Evolutionary conservation across 768 basidiomycete genomes (phyloP), one percentile per base, ranked within the genome.

Genomic region (Termitomyces heimii): DNA sequence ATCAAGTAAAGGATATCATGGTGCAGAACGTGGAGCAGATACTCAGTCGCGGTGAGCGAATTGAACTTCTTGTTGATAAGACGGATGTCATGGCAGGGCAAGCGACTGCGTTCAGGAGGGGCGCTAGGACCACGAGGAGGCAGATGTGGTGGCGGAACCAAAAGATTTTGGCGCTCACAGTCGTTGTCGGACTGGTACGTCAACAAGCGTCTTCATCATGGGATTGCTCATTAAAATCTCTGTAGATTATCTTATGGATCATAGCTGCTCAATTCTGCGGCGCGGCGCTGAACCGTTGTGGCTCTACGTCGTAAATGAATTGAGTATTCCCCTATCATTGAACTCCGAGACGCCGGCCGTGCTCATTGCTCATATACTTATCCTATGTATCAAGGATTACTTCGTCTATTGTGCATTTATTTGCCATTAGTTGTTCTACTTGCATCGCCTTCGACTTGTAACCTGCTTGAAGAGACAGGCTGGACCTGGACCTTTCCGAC

Each of bases 1-100:
- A 85, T 59, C 90, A 92, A 63, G 91, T 97, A 47, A 98, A 97
- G 70, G 88, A 94, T 65, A 92, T 97, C 72, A 96, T 97, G 94
- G 95, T 98, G 51, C 92, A 98, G 72, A 98, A 98, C 69, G 95
- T 98, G 61, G 94, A 98, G 73, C 91, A 94, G 70, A 96, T 98
- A 61, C 82, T 99, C 42, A 88, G 84, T 53, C 81, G 97, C 37
- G 97, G 97, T 24, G 97, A 99, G 71, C 81, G 97, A 53, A 92
- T 99, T 63, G 96, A 98, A 69, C 79, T 98, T 18, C 81, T 99
- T 52, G 91, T 98, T 31, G 94, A 98, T 75, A 97, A 97, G 79
- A 99, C 97, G 29, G 95, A 98, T 68, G 89, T 81, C 54, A 92
- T 99, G 86, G 89, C 92, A 7, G 88, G 86, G 10, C 94, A 98